phyloP scores from a whole-genome alignment of 305 asterid genomes.

The Coffea humblotiana region DNA sequence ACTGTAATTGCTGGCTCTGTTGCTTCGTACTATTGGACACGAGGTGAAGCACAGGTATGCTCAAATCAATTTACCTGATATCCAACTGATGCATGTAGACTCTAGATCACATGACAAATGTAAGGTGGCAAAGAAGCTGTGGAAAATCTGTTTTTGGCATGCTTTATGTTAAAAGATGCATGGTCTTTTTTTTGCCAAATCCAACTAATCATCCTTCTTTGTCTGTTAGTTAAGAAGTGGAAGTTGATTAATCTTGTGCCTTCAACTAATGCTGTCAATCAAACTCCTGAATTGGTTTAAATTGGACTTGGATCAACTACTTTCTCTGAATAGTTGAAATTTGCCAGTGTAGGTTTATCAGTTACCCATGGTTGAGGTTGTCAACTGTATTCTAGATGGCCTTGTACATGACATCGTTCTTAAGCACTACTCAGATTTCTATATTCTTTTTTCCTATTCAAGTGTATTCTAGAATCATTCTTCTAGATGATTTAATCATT shows the following conservation, averaged over 20 bases:
- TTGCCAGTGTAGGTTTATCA: neutral
- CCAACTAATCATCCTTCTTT: neutral
- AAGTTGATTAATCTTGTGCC: neutral
- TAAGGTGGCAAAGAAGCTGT: neutral
- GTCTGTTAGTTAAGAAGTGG: neutral
- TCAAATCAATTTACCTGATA: neutral
- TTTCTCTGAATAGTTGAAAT: neutral
- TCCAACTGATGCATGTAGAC: neutral
- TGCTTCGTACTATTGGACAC: conserved; percentile 96
- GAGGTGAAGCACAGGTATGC: conserved; percentile 82
- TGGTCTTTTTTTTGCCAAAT: neutral
- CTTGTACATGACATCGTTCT: neutral
- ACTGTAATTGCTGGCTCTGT: conserved; percentile 94
- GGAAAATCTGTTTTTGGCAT: neutral
- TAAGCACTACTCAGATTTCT: neutral
- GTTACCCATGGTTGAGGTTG: neutral
- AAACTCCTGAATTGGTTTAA: neutral
- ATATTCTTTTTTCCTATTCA: neutral
- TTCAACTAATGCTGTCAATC: neutral
- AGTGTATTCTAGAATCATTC: neutral
- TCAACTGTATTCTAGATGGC: neutral
- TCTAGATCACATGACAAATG: neutral
- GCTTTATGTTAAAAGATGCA: neutral
- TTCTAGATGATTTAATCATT: neutral
- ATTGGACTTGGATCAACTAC: neutral